These are phyloP conservation scores for Thinopyrum elongatum DNA, from an alignment of 176 grass and related monocot species.

Conservation along the genomic window DNA sequence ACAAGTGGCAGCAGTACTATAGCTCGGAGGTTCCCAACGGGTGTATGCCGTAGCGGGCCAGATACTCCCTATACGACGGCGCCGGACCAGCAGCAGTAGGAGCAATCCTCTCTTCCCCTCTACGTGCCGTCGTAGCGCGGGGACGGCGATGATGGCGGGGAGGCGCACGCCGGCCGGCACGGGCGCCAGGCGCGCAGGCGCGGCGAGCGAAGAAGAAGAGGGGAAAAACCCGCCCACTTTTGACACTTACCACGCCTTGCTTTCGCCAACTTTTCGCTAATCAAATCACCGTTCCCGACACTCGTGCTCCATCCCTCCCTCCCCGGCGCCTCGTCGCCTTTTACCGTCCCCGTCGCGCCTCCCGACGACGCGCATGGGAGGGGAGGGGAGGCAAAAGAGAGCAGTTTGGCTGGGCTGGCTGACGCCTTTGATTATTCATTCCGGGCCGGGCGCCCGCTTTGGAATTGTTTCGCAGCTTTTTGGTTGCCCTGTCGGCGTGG, in stretches of 20 bases:
- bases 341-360: not conserved
- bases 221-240: not conserved
- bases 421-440: conserved; percentile 28
- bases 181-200: not conserved
- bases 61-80: too few relatives aligned
- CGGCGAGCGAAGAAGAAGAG: not conserved
- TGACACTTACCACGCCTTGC: not conserved
- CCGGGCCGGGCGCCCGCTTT: not conserved
- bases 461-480: conserved; percentile 38
- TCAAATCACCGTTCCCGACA: conserved; percentile 28
- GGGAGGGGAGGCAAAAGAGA: not conserved
- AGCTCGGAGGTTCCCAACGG: too few relatives aligned
- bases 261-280: conserved; percentile 11
- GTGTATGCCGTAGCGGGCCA: too few relatives aligned
- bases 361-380: not conserved
- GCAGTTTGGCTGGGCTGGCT: not conserved
- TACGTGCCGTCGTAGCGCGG: not conserved
- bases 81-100: too few relatives aligned
- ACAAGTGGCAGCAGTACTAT: not conserved
- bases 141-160: conserved; percentile 48
- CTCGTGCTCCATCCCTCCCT: conserved; percentile 20
- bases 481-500: conserved; percentile 28
- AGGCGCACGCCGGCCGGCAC: conserved; percentile 41
- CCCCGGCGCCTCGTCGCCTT: not conserved
- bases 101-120: too few relatives aligned